These are phyloP conservation scores for Colletotrichum salicis DNA, from an alignment of 2,329 filamentous ascomycete species.

Conservation along the genomic window DNA sequence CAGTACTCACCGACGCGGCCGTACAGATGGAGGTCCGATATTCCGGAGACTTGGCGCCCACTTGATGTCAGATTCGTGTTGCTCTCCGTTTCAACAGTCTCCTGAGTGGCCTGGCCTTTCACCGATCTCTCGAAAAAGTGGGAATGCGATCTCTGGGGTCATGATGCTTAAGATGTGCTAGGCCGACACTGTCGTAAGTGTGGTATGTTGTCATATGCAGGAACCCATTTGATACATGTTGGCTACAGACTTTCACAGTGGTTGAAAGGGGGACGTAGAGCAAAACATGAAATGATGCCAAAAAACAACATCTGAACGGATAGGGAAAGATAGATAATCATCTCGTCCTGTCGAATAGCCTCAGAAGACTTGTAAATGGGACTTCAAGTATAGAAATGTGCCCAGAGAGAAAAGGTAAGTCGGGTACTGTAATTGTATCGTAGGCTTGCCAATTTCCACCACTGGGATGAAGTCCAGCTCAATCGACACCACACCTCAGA, in stretches of 20 bases:
- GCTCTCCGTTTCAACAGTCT: neutral
- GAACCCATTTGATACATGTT: constrained; percentile 20
- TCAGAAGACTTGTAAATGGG: neutral
- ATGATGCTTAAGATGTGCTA: neutral
- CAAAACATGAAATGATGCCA: neutral
- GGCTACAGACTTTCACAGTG: neutral
- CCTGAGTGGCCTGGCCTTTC: neutral
- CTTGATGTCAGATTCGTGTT: neutral
- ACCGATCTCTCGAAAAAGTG: neutral
- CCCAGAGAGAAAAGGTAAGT: neutral
- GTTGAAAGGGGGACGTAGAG: neutral
- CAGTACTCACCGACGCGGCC: neutral
- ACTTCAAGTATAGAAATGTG: neutral
- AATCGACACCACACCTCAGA: neutral
- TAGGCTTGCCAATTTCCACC: neutral
- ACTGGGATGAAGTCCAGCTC: neutral
- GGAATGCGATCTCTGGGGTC: neutral
- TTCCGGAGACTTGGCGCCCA: neutral
- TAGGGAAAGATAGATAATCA: neutral
- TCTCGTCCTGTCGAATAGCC: neutral
- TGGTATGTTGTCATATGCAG: constrained; percentile 19
- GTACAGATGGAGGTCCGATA: neutral
- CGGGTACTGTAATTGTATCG: too few relatives aligned
- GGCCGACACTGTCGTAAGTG: neutral
- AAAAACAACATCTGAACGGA: neutral